Base-by-base conservation (phyloP, 202 grass and related monocot species). In the Panicum virgatum region DNA sequence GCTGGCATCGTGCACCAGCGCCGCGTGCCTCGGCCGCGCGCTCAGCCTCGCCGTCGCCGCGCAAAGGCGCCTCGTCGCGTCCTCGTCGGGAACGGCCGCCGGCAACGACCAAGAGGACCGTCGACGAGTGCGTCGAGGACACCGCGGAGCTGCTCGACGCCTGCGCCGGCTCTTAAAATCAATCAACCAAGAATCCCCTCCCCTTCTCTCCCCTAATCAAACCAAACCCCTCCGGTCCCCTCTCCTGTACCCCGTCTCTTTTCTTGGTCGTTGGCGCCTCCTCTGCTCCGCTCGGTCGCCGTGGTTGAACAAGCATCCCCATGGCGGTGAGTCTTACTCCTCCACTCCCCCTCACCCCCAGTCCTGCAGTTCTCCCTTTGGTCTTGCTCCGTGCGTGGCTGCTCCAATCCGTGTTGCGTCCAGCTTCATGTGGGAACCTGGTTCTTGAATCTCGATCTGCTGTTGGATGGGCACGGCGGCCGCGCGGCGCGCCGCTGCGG, bases 121-220 rank as follows among this genome's bases (percentile, higher is more conserved):
- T 80, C 5, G 90, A 94, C 47, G 86, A 86, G 50, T 89, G 81
- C 65, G 81, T 94, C 18, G 94, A 94, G 5, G 88, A 91, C 57
- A 88, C 80, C 12, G 74, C 89, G 2, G 92, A 97, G 56, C 80
- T 97, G 11, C 90, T 97, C 65, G 94, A 97, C 70, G 90, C 92
- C 20, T 92, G 86, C 43, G 86, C 89, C 5, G 92, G 29, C 29
- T 2, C 29, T 30, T 30, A 30, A 30, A 57, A 38, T 74, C 70
- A 73, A 73, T 32, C 45, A 54, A 3, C 0, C 15, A 57, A 25
- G 22, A 19, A 53, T 53, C 50, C 50, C 50, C 50, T 53, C 2
- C 50, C 29, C 62, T 32, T 51, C 50, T 15, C 29, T 72, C 69
- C 16, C 29, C 16, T 14, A 56, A 74, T 74, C 71, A 37, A 30